Evolutionary conservation across 345 rosid genomes (phyloP), one percentile per base, ranked within the genome.

Genomic region (Erucastrum elatum): DNA sequence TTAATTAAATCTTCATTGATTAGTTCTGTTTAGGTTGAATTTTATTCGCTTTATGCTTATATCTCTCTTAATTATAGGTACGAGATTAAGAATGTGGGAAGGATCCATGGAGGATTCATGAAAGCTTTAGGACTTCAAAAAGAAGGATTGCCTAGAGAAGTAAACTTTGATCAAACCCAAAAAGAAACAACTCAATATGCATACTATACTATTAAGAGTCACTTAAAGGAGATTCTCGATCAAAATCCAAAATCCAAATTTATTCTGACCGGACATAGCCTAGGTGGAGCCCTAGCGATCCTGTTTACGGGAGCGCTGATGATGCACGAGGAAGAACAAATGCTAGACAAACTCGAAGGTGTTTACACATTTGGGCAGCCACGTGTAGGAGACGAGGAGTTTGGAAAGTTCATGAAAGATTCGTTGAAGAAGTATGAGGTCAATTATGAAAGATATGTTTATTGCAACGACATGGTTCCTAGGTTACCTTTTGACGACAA

Each of bases 341-440:
- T 87, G 84, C 16, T 88, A 75, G 75, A 82, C n/a, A 82, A 74
- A 70, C 64, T 88, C 56, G 88, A 86, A 29, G 90, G 87, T 6
- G 87, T 87, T 62, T 87, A 82, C 80, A 87, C 90, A 8, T 85
- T 87, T 35, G 90, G 92, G 64, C 88, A 89, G 71, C 92, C 92
- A 5, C 79, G 89, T 15, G 90, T 87, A 1, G 90, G 89, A 49
- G 89, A 89, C 29, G 26, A 61, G 21, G 8, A 79, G 4, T 84
- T 87, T 56, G 89, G 86, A 13, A 78, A 55, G 12, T 86, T 73
- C 4, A 89, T 89, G 88, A 68, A 70, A 63, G 26, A 21, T 58
- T 74, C 72, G 4, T 7, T 89, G 73, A 76, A 10, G 1, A 75
- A 70, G 68, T 75, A 68, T 70, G 72, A 77, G 0, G 84, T 84